A percentile compares a stretch with the other conserved stretches of the same genome.
Evolutionary conservation across 139 green algal genomes (phyloP).

Genomic region (Micractinium conductrix): DNA sequence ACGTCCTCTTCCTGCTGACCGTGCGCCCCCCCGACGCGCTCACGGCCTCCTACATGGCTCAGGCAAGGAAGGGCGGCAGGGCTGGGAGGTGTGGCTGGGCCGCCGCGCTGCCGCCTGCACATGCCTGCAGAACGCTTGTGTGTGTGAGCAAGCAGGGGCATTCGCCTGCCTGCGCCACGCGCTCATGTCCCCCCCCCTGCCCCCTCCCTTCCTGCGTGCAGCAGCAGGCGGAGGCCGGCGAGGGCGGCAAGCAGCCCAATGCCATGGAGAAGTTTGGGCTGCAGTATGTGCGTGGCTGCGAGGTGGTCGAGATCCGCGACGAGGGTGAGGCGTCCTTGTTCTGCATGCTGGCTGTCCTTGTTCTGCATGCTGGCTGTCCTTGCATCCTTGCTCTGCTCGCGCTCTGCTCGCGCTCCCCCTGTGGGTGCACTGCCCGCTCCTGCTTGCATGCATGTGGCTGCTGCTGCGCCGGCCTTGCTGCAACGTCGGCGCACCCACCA

Average conservation of each 20-base stretch:
- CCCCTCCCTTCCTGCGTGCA: background rate
- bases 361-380: background rate
- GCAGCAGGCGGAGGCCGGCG: background rate
- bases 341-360: too few species aligned
- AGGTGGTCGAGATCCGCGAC: conserved; percentile 83
- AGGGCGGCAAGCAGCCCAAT: background rate
- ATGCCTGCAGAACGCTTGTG: too few species aligned
- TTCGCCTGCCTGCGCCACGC: too few species aligned
- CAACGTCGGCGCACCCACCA: too few species aligned
- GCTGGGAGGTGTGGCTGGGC: too few species aligned
- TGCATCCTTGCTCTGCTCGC: background rate
- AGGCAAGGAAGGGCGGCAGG: too few species aligned
- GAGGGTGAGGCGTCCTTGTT: conserved; percentile 47
- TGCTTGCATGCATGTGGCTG: too few species aligned
- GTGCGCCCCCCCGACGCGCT: conserved; percentile 43
- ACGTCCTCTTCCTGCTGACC: conserved; percentile 96
- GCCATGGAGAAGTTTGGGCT: conserved; percentile 78
- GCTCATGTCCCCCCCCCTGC: background rate
- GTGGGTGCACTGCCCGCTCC: background rate
- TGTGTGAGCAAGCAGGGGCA: background rate
- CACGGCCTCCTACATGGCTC: conserved; percentile 26
- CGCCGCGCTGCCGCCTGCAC: too few species aligned
- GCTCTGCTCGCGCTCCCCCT: background rate
- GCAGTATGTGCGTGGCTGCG: conserved; percentile 82
- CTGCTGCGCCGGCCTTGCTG: too few species aligned